These are phyloP conservation scores for Apophysomyces elegans DNA, from an alignment of 371 early-diverging fungal species.

Conservation along the genomic window DNA sequence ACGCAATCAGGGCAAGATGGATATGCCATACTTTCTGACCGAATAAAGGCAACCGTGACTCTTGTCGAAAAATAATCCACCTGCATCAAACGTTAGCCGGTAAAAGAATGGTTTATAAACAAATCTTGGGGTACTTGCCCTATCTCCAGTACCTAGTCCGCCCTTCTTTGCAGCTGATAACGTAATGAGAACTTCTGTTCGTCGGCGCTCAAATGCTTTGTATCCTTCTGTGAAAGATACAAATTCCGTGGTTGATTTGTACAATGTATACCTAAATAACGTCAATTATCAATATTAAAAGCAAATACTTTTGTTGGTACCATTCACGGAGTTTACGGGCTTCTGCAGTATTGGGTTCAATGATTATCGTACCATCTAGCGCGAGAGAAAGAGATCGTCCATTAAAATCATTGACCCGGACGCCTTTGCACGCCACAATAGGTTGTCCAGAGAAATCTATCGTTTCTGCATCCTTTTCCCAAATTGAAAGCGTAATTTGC, in stretches of 20 bases:
- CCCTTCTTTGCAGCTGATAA: slow-evolving; percentile 66
- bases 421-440: slow-evolving; percentile 79
- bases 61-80: slow-evolving; percentile 65
- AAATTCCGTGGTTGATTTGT: slow-evolving; percentile 32
- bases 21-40: slow-evolving; percentile 64
- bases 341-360: slow-evolving; percentile 83
- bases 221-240: slow-evolving; percentile 28
- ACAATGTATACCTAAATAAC: slow-evolving; percentile 15
- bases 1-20: slow-evolving; percentile 87
- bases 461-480: slow-evolving; percentile 79
- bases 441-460: slow-evolving; percentile 52
- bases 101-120: background rate
- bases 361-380: slow-evolving; percentile 48
- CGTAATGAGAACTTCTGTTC: slow-evolving; percentile 49
- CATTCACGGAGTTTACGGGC: slow-evolving; percentile 79
- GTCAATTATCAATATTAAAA: background rate
- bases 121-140: slow-evolving; percentile 18
- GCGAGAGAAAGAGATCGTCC: slow-evolving; percentile 70
- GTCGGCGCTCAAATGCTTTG: slow-evolving; percentile 36
- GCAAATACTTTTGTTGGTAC: slow-evolving; percentile 55
- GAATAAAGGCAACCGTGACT: slow-evolving; percentile 61
- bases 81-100: slow-evolving; percentile 20
- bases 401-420: slow-evolving; percentile 78
- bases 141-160: slow-evolving; percentile 63
- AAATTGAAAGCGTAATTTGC: slow-evolving; percentile 76